Conservation (phyloP, 768 basidiomycete genomes). For the Boletellus emodensis region DNA sequence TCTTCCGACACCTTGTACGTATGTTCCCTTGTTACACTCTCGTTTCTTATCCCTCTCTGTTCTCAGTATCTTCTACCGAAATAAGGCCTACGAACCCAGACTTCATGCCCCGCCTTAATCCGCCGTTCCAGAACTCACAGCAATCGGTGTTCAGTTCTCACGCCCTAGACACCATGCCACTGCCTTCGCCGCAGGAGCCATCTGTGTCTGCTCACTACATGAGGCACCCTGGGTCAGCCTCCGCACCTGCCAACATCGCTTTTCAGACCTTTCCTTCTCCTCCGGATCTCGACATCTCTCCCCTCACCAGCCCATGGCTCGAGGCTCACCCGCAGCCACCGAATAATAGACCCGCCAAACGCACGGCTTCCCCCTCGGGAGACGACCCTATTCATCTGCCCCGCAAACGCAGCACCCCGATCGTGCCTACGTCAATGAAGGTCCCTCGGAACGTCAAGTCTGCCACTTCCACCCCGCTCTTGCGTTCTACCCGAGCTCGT, state of each 20-base stretch:
- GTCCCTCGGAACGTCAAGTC: constrained; percentile 38
- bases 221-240: constrained; percentile 43
- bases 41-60: constrained; percentile 12
- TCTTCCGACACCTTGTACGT: constrained; percentile 66
- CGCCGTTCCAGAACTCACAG: constrained; percentile 37
- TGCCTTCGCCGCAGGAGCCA: constrained; percentile 30
- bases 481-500: constrained; percentile 43
- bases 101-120: constrained; percentile 60
- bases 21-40: constrained; percentile 8
- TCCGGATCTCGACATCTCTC: constrained; percentile 67
- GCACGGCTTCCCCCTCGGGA: constrained; percentile 52
- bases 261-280: constrained; percentile 52
- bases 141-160: constrained; percentile 26
- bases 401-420: constrained; percentile 53
- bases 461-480: constrained; percentile 55
- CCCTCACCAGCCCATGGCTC: constrained; percentile 79
- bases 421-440: constrained; percentile 22
- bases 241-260: constrained; percentile 72
- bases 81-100: constrained; percentile 57
- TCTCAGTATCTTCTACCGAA: constrained; percentile 59
- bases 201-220: constrained; percentile 27
- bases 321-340: constrained; percentile 48
- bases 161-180: constrained; percentile 22
- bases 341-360: constrained; percentile 37
- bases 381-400: constrained; percentile 47